Evolutionary conservation across 1,139 yeast species (phyloP).

Genomic region (Diutina pseudorugosa): DNA sequence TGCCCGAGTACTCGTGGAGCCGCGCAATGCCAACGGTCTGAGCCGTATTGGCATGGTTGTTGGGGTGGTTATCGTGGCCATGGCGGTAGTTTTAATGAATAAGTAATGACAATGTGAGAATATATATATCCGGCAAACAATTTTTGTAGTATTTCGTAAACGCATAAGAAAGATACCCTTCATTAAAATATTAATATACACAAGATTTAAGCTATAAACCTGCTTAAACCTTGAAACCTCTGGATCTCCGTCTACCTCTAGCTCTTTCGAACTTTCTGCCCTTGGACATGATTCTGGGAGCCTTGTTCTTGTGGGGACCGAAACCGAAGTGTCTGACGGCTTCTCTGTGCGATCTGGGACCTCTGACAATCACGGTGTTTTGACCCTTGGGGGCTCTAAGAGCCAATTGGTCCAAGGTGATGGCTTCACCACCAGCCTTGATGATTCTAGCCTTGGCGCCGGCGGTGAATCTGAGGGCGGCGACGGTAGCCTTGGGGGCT

Average conservation of each 20-base stretch:
- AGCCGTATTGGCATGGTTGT: constrained; percentile 12
- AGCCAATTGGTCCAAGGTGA: constrained; percentile 98
- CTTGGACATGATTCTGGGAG: constrained; percentile 94
- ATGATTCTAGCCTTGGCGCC: constrained; percentile 96
- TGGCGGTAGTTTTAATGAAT: constrained; percentile 13
- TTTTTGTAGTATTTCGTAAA: not conserved
- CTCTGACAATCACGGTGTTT: constrained; percentile 96
- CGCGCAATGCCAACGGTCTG: constrained; percentile 4
- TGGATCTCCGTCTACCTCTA: constrained; percentile 98
- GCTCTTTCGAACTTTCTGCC: constrained; percentile 99
- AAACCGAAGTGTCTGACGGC: constrained; percentile 99
- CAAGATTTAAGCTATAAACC: not conserved
- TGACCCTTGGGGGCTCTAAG: constrained; percentile 99
- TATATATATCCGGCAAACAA: not conserved
- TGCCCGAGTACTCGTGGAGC: constrained; percentile 24
- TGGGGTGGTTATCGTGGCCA: constrained; percentile 15
- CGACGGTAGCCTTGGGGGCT: constrained; percentile 94
- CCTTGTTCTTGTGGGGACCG: constrained; percentile 99
- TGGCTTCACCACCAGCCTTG: constrained; percentile 99
- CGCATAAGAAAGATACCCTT: constrained; percentile 1
- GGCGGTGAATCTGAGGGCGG: constrained; percentile 98
- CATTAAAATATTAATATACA: constrained; percentile 3
- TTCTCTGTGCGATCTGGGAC: constrained; percentile 98
- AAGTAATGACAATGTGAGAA: not conserved
- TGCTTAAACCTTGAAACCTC: constrained; percentile 98